Conservation (phyloP, 352 stramenopile genomes). For the Phytophthora citrophthora region DNA sequence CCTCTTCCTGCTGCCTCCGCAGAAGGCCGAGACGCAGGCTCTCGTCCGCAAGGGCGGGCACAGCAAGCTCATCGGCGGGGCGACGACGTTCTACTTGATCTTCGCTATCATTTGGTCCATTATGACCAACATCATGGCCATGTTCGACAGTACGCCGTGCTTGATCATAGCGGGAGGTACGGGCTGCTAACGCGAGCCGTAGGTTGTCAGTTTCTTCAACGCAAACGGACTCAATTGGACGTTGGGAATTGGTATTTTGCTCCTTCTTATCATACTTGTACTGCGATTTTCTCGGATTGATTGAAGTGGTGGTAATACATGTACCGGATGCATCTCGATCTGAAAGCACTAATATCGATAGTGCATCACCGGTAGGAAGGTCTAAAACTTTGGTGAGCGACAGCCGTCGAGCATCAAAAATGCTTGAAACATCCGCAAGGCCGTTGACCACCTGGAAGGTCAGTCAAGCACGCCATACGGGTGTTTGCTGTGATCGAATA, state of each 20-base stretch:
- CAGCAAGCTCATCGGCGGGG: constrained; percentile 32
- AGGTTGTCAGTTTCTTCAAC: neutral
- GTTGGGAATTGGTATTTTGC: neutral
- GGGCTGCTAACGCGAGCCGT: constrained; percentile 14
- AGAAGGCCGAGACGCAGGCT: constrained; percentile 42
- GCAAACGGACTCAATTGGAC: neutral
- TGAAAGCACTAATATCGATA: neutral
- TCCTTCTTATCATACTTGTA: neutral
- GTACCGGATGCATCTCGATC: too few relatives aligned
- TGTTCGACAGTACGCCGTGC: constrained; percentile 40
- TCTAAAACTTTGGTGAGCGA: neutral
- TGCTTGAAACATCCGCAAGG: neutral
- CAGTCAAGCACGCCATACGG: neutral
- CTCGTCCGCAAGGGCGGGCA: constrained; percentile 33
- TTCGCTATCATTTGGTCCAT: constrained; percentile 37
- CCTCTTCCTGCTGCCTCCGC: constrained; percentile 37
- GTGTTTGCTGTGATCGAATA: neutral
- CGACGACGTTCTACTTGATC: constrained; percentile 39
- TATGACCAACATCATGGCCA: constrained; percentile 49
- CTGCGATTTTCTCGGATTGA: neutral
- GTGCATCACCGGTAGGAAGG: neutral
- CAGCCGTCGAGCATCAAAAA: neutral
- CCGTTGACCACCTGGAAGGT: neutral
- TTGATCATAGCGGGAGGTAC: constrained; percentile 44
- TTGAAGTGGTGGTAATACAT: neutral